Percentiles rank a stretch among this genome's conserved stretches.
Evolutionary conservation across 2,329 filamentous ascomycete species (phyloP).

Genomic region (Xylariaceae sp.): DNA sequence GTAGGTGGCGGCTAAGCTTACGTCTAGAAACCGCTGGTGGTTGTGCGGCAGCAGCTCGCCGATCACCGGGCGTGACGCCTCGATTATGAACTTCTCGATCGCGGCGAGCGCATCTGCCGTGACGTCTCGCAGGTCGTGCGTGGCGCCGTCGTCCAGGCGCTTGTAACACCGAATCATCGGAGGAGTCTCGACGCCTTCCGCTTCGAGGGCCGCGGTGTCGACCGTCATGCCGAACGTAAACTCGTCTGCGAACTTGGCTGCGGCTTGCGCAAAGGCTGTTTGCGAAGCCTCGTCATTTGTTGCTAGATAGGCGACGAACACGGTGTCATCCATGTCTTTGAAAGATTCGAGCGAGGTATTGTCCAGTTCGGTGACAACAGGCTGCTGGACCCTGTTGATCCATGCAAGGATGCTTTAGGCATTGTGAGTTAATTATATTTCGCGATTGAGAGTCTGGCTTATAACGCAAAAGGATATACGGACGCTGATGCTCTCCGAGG

Average conservation of each 20-base stretch:
- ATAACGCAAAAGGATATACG: too few relatives aligned
- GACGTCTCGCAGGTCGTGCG: conserved; percentile 23
- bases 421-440: too few relatives aligned
- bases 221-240: conserved; percentile 43
- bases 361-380: conserved; percentile 33
- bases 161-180: conserved; percentile 42
- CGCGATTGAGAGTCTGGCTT: too few relatives aligned
- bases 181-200: conserved; percentile 22
- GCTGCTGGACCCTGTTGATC: conserved; percentile 36
- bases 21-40: conserved; percentile 43
- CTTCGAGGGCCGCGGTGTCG: conserved; percentile 21
- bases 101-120: conserved; percentile 25
- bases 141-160: conserved; percentile 39
- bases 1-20: conserved; percentile 29
- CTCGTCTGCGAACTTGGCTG: conserved; percentile 39
- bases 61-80: conserved; percentile 39
- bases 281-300: conserved; percentile 27
- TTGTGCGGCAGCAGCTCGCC: conserved; percentile 43
- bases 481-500: conserved; percentile 34
- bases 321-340: conserved; percentile 40
- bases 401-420: conserved; percentile 33
- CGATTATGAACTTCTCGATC: conserved; percentile 38
- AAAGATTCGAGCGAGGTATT: conserved; percentile 34
- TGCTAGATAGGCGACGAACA: conserved; percentile 41
- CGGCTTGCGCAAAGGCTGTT: conserved; percentile 34